Evolutionary conservation across 78 protist species (phyloP).

Genomic region (Pirum gemmata): DNA sequence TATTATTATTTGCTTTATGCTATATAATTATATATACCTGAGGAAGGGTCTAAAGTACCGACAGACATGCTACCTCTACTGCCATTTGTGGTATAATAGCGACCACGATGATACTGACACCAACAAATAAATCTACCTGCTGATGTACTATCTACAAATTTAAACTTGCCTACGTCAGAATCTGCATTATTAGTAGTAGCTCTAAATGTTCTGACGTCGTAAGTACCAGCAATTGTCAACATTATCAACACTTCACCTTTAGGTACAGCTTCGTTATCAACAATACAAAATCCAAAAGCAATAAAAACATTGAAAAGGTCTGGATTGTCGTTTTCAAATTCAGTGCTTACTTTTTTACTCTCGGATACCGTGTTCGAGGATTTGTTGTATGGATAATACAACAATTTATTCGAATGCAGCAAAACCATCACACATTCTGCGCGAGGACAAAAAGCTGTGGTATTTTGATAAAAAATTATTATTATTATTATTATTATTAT

Average conservation of each 20-base stretch:
- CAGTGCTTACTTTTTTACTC: background rate
- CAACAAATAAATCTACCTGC: constrained; percentile 12
- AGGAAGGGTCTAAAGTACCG: background rate
- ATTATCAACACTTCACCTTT: constrained; percentile 24
- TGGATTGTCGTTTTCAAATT: background rate
- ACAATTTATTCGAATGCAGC: no score
- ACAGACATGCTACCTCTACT: background rate
- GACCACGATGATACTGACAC: constrained; percentile 6
- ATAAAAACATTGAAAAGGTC: background rate
- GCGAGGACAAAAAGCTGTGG: background rate
- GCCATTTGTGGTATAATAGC: background rate
- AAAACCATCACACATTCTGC: background rate
- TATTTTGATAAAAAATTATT: no score
- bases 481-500: no score
- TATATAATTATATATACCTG: no score
- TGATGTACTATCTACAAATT: background rate
- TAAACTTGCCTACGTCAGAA: constrained; percentile 21
- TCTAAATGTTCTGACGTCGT: background rate
- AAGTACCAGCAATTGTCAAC: constrained; percentile 34
- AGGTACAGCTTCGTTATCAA: background rate
- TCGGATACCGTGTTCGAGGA: background rate
- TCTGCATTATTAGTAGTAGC: background rate
- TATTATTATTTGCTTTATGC: no score
- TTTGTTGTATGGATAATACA: no score
- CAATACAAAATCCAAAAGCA: constrained; percentile 4